These are phyloP conservation scores for Carex cristatella DNA, from an alignment of 176 grass and related monocot genomes.

Conservation along the genomic window DNA sequence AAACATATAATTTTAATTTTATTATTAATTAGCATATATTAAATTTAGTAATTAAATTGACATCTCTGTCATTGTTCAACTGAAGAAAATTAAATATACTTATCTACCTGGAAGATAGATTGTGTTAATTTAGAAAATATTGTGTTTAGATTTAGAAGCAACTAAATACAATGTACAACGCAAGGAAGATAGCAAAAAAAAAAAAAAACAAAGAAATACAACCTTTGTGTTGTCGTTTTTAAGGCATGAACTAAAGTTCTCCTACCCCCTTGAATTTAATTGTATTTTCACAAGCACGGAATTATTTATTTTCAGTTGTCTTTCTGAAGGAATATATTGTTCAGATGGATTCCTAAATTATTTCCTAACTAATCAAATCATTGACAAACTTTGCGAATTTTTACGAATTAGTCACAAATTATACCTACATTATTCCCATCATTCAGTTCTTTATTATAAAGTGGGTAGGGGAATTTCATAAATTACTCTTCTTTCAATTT, in stretches of 20 bases:
- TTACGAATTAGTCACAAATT: no score
- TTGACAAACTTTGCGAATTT: no score
- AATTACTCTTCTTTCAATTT: no score
- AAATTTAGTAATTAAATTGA: not conserved
- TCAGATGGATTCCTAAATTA: no score
- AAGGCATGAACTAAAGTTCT: not conserved
- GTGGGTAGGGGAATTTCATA: no score
- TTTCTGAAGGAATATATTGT: no score
- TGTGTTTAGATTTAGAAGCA: constrained; percentile 14
- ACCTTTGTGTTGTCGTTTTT: not conserved
- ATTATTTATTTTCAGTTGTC: no score
- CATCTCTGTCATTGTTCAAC: not conserved
- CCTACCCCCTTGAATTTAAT: not conserved
- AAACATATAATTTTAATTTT: not conserved
- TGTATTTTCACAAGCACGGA: not conserved
- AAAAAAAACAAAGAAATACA: no score
- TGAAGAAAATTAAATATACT: not conserved
- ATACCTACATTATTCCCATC: no score
- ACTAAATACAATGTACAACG: not conserved
- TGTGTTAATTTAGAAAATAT: not conserved
- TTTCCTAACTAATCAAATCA: no score
- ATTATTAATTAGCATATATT: not conserved
- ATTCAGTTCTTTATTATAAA: no score
- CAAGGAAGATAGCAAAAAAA: not conserved
- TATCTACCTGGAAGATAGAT: not conserved